Evolutionary conservation across 2,329 filamentous ascomycete species (phyloP), one percentile per base, ranked within the genome.

Genomic region (Pseudogymnoascus sp.): DNA sequence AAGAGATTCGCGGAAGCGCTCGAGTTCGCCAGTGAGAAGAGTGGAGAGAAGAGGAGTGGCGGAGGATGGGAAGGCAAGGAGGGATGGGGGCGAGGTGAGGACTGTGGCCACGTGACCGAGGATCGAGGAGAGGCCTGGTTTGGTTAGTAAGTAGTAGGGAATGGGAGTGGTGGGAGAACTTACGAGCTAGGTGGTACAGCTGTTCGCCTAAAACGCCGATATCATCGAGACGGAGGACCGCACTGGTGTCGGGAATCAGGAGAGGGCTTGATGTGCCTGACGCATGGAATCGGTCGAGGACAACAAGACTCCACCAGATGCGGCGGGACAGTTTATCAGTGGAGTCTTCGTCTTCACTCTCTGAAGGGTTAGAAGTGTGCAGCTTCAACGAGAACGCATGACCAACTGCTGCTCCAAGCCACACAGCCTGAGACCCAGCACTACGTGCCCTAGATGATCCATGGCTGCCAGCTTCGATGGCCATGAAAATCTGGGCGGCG

Each of bases 211-310:
- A 75, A 6, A 88, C 72, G 14, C 76, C 74, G 65, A 82, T 80
- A 63, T 91, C 79, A 56, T 84, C 84, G 0, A 82, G 80, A 5
- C 82, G 76, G 23, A 88, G 75, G 12, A 88, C 80, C 5, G 86
- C 80, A 61, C 79, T 84, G 65, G 82, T 80, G 67, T 88, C 83
- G 1, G 83, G 83, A 63, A 91, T 84, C 64, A 86, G 78, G 11
- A 84, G 69, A 3, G 86, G 84, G 65, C 81, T 84, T 11, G 83
- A 84, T 4, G 82, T 87, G 21, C 84, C 85, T n/a, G 85, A 81
- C 3, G 88, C 85, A 70, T 90, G 84, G 86, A 87, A 91, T 14
- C 87, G 82, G 69, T 91, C 88, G 66, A 91, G 81, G 66, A 88
- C 80, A 53, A 90, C 82, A 35, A 91, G 76, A 12, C 84, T 83